A percentile compares a stretch with the other conserved stretches of the same genome.
Evolutionary conservation across 208 protist genomes (phyloP).

Genomic region (Acanthamoeba healyi): DNA sequence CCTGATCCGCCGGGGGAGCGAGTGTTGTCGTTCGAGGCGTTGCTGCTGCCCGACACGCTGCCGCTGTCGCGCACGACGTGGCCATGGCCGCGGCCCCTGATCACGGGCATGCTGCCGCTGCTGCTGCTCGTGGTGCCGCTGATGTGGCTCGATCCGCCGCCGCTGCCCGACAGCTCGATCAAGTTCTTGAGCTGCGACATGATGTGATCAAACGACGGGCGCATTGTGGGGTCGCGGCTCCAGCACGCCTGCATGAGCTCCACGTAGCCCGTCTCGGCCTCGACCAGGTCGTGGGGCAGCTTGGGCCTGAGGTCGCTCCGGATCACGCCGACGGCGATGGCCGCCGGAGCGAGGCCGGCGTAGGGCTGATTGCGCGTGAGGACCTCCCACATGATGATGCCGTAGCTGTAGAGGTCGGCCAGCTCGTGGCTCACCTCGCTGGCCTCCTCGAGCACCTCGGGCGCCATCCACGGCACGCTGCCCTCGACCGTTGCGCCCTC

Average conservation of each 20-base stretch:
- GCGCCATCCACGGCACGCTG: constrained; percentile 54
- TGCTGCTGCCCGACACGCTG: background rate
- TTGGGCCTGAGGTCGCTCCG: constrained; percentile 43
- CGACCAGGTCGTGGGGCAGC: background rate
- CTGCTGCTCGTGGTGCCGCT: background rate
- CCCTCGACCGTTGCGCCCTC: background rate
- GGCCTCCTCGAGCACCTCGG: constrained; percentile 37
- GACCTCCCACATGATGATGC: constrained; percentile 74
- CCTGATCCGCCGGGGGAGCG: background rate
- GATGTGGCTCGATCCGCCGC: background rate
- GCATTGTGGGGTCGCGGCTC: background rate
- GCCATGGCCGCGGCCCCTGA: background rate
- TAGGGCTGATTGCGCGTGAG: constrained; percentile 29
- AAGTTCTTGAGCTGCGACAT: constrained; percentile 50
- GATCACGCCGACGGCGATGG: constrained; percentile 34
- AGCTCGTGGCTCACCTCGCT: background rate
- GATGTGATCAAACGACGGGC: constrained; percentile 52
- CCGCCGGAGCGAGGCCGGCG: background rate
- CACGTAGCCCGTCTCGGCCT: background rate
- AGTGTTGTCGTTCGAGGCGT: background rate
- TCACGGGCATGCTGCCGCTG: background rate
- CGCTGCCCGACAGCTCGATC: background rate
- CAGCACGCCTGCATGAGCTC: constrained; percentile 46
- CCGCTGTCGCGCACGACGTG: background rate
- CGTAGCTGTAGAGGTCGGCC: constrained; percentile 32